phyloP scores from a whole-genome alignment of 2,329 filamentous ascomycete genomes.

The Fusarium ambrosium region DNA sequence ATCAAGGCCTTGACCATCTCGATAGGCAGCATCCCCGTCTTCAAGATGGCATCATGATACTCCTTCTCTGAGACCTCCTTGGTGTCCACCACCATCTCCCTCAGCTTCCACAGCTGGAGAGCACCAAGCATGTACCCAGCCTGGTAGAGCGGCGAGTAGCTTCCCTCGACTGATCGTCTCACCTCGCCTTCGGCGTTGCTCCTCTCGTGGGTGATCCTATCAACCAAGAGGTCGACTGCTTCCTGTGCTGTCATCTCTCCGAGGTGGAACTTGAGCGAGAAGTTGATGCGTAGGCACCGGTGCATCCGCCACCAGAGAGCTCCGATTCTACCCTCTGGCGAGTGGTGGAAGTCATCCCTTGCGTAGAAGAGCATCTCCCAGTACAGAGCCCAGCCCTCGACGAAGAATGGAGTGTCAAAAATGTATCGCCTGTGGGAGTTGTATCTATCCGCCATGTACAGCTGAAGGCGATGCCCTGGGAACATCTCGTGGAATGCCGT shows the following conservation, averaged over 20 bases:
- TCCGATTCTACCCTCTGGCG: slow-evolving; percentile 28
- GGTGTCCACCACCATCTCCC: slow-evolving; percentile 26
- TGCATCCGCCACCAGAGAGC: slow-evolving; percentile 40
- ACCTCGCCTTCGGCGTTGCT: slow-evolving; percentile 36
- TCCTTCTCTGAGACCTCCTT: slow-evolving; percentile 29
- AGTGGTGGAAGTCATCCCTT: slow-evolving; percentile 29
- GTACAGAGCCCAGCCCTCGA: slow-evolving; percentile 35
- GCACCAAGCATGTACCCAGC: slow-evolving; percentile 36
- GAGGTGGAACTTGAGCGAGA: slow-evolving; percentile 28
- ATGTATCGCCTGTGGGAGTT: slow-evolving; percentile 33
- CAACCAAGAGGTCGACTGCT: slow-evolving; percentile 23
- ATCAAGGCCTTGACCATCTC: slow-evolving; percentile 37
- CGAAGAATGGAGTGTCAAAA: slow-evolving; percentile 31
- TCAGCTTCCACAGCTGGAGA: slow-evolving; percentile 29
- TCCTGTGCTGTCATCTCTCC: slow-evolving; percentile 37
- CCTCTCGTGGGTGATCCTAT: slow-evolving; percentile 24
- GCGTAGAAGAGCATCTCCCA: slow-evolving; percentile 38
- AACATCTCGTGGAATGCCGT: slow-evolving; percentile 38
- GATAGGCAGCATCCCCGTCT: slow-evolving; percentile 27
- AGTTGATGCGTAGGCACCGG: slow-evolving; percentile 24
- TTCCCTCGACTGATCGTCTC: slow-evolving; percentile 29
- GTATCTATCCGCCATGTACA: slow-evolving; percentile 35
- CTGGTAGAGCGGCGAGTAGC: slow-evolving; percentile 31
- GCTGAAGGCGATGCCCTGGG: slow-evolving; percentile 24
- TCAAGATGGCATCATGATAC: slow-evolving; percentile 33